These are phyloP conservation scores for Phascolomyces articulosus DNA, from an alignment of 371 early-diverging fungal genomes.

Conservation along the genomic window DNA sequence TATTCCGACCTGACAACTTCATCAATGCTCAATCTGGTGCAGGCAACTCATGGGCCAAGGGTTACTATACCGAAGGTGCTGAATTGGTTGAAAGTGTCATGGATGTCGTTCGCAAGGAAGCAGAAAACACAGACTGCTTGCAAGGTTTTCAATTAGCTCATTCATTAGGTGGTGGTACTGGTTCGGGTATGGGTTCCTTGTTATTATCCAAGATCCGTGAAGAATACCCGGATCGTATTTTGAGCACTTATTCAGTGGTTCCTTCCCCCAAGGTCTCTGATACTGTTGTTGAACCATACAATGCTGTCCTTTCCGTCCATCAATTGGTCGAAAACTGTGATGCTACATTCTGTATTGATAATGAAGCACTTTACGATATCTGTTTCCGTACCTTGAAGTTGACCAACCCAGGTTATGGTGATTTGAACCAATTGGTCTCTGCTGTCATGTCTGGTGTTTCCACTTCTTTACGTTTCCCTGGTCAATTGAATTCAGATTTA, in stretches of 20 bases:
- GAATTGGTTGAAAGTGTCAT: slow-evolving; percentile 84
- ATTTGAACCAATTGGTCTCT: slow-evolving; percentile 85
- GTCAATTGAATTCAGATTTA: slow-evolving; percentile 97
- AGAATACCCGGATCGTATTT: slow-evolving; percentile 93
- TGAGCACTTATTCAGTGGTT: slow-evolving; percentile 91
- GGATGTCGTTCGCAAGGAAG: slow-evolving; percentile 86
- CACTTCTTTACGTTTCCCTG: slow-evolving; percentile 98
- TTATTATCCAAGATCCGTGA: slow-evolving; percentile 89
- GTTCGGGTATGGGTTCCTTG: slow-evolving; percentile 88
- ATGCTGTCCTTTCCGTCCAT: slow-evolving; percentile 85
- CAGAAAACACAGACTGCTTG: slow-evolving; percentile 82
- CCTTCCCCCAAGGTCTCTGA: slow-evolving; percentile 94
- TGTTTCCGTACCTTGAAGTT: slow-evolving; percentile 86
- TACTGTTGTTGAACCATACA: slow-evolving; percentile 94
- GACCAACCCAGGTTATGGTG: slow-evolving; percentile 77
- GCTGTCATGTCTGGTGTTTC: slow-evolving; percentile 95
- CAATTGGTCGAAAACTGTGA: slow-evolving; percentile 92
- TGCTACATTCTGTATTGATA: slow-evolving; percentile 98
- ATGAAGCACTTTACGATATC: slow-evolving; percentile 94
- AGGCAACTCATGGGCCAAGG: slow-evolving; percentile 95
- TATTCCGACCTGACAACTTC: slow-evolving; percentile 91
- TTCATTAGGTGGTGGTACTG: slow-evolving; percentile 91
- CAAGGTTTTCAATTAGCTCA: slow-evolving; percentile 92
- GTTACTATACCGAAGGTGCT: slow-evolving; percentile 93
- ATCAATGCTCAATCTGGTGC: slow-evolving; percentile 87